A percentile compares a stretch with the other conserved stretches of the same genome.
phyloP scores from a whole-genome alignment of 2,329 filamentous ascomycete species.

The Ophiocordyceps australis region DNA sequence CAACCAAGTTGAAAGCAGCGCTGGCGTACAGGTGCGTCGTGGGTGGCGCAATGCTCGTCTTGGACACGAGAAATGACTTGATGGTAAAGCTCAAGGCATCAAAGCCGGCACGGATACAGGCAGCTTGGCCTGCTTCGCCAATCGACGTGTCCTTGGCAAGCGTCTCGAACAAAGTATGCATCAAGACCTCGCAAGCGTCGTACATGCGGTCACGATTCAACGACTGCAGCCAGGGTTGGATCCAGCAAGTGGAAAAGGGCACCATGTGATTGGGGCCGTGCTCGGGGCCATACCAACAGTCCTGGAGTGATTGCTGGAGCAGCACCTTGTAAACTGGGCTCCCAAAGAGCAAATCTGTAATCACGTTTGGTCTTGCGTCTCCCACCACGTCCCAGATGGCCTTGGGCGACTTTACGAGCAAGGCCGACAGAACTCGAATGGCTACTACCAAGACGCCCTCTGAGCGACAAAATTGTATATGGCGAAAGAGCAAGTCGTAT shows the following conservation, averaged over 20 bases:
- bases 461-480: slow-evolving; percentile 29
- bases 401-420: slow-evolving; percentile 58
- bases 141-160: slow-evolving; percentile 35
- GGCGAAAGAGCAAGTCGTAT: slow-evolving; percentile 41
- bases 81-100: slow-evolving; percentile 38
- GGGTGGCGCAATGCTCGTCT: slow-evolving; percentile 23
- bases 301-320: slow-evolving; percentile 39
- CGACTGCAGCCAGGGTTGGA: slow-evolving; percentile 59
- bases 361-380: slow-evolving; percentile 57
- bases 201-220: slow-evolving; percentile 59
- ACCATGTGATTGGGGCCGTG: slow-evolving; percentile 24
- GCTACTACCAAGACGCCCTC: slow-evolving; percentile 47
- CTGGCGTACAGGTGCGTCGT: slow-evolving; percentile 45
- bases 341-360: slow-evolving; percentile 70
- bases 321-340: slow-evolving; percentile 48
- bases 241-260: slow-evolving; percentile 59
- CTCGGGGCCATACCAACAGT: slow-evolving; percentile 20
- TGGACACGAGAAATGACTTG: slow-evolving; percentile 31
- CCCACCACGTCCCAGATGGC: slow-evolving; percentile 84
- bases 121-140: slow-evolving; percentile 36
- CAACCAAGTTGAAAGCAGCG: slow-evolving; percentile 45
- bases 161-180: slow-evolving; percentile 54
- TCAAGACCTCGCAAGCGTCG: slow-evolving; percentile 63
- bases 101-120: slow-evolving; percentile 48
- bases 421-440: slow-evolving; percentile 48